Conservation (phyloP, 495 filamentous ascomycete species). For the Xylaria castorea region DNA sequence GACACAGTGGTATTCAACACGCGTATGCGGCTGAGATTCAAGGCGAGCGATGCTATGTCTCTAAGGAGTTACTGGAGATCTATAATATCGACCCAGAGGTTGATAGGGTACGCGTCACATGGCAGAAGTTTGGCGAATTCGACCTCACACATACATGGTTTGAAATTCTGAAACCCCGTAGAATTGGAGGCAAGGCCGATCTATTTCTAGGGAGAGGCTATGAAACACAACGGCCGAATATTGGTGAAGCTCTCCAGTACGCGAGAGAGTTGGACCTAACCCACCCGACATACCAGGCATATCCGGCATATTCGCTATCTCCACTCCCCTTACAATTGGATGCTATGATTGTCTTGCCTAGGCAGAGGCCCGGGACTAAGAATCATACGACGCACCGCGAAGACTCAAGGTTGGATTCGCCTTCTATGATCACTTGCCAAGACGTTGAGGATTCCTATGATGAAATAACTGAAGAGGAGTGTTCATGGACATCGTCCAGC, state of each 20-base stretch:
- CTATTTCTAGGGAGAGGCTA: neutral
- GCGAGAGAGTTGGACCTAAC: too few species aligned
- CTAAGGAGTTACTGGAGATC: neutral
- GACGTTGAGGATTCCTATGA: neutral
- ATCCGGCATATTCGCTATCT: too few species aligned
- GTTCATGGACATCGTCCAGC: constrained; percentile 4
- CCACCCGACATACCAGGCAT: too few species aligned
- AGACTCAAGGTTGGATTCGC: neutral
- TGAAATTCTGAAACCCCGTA: neutral
- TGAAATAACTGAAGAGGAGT: neutral
- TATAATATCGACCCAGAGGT: neutral
- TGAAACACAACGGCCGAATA: neutral
- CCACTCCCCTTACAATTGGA: too few species aligned
- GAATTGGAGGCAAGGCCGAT: neutral
- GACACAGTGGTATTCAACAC: neutral
- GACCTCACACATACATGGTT: neutral
- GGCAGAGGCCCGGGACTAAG: too few species aligned
- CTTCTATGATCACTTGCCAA: neutral
- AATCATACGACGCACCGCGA: too few species aligned
- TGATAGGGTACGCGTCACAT: neutral
- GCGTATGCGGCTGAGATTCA: neutral
- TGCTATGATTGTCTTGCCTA: too few species aligned
- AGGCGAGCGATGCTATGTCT: neutral
- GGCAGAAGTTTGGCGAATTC: neutral
- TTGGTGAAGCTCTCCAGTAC: too few species aligned